Evolutionary conservation across 1,139 yeast species (phyloP), one percentile per base, ranked within the genome.

Genomic region (Casaregolazyma suthepensis): DNA sequence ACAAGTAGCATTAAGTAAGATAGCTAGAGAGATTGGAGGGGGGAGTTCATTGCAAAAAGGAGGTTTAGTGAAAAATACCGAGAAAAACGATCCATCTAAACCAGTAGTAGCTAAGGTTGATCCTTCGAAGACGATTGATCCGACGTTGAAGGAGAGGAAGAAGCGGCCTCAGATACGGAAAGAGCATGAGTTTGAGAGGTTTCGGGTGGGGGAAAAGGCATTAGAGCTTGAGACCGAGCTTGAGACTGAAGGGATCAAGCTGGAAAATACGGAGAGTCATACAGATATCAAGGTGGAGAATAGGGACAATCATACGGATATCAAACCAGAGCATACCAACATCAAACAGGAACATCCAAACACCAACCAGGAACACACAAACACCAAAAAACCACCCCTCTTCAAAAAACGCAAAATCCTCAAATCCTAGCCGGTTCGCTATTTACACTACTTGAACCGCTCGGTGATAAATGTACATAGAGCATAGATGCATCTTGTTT

Each of bases 381-480:
- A n/a, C 53, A 10, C 52, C 54, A 22, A 48, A 53, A 20, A 43
- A 54, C 6, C 6, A 26, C 31, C 31, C 2, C 52, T 63, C 17
- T 63, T 63, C 55, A 63, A 62, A 50, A 63, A 61, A 43, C 62
- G 66, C 5, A 57, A 55, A 20, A 51, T 51, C 20, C 35, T 19
- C 5, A 35, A 35, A 35, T 2, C 40, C 13, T 35, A 15, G 9
- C 40, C 48, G 26, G 26, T 18, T 29, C 17, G 37, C 48, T 45
- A 45, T 45, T 45, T 45, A 45, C 48, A 45, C 13, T 29, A 29
- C 42, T 45, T 45, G 35, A 31, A 29, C 48, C 15, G 13, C 17
- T 45, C 26, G 31, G 37, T 23, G 31, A 13, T 29, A 45, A 45
- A 19, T 45, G 37, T 45, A 45, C 48, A 45, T 45, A 45, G 26